Percentiles rank a stretch among this genome's conserved stretches.
Conservation (phyloP, 2,329 filamentous ascomycete species). For the Pseudocercospora vitis region DNA sequence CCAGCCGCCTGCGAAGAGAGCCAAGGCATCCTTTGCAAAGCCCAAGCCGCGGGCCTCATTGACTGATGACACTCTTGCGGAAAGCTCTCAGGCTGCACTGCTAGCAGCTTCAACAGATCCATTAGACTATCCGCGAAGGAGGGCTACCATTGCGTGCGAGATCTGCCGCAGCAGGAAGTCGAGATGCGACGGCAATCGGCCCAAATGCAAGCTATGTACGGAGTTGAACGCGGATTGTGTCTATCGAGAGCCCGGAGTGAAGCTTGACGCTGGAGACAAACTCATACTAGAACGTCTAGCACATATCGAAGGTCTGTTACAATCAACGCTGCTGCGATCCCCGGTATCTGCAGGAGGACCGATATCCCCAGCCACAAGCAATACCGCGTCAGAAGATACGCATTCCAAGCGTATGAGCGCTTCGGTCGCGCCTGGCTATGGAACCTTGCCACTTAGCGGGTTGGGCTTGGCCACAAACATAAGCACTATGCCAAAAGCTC, state of each 20-base stretch:
- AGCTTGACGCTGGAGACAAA: conserved; percentile 83
- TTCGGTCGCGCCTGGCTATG: conserved; percentile 36
- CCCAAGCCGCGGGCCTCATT: not conserved
- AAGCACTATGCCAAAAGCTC: conserved; percentile 81
- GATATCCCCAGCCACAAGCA: conserved; percentile 51
- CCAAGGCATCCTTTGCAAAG: conserved; percentile 10
- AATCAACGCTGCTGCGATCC: conserved; percentile 59
- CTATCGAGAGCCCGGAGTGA: conserved; percentile 82
- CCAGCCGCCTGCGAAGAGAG: conserved; percentile 12
- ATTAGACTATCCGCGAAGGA: conserved; percentile 37
- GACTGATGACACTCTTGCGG: not conserved
- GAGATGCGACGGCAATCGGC: conserved; percentile 51
- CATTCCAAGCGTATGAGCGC: conserved; percentile 39
- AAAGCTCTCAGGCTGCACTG: conserved; percentile 8
- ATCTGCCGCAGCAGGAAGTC: conserved; percentile 38
- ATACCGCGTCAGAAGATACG: conserved; percentile 44
- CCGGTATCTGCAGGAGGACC: conserved; percentile 19
- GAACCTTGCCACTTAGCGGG: conserved; percentile 51
- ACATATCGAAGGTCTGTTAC: conserved; percentile 76
- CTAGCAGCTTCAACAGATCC: conserved; percentile 27
- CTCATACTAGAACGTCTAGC: conserved; percentile 76
- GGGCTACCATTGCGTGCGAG: conserved; percentile 39
- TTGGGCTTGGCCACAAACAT: conserved; percentile 72
- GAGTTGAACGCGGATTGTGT: conserved; percentile 80
- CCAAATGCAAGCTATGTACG: conserved; percentile 80